phyloP scores from a whole-genome alignment of 176 grass and related monocot genomes.

The Thinopyrum elongatum region DNA sequence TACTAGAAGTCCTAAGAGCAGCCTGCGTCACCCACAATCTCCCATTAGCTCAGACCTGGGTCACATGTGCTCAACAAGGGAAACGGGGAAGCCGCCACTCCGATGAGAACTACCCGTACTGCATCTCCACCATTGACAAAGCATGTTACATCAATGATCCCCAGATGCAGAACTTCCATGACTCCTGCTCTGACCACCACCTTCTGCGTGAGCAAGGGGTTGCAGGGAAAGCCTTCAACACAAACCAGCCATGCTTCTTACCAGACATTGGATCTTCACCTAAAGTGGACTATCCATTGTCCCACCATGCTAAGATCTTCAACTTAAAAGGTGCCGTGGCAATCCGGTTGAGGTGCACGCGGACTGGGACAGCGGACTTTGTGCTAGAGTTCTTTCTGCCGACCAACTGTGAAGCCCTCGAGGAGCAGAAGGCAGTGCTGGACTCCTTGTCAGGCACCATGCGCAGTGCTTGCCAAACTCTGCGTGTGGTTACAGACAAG shows the following conservation, averaged over 20 bases:
- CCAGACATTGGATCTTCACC: constrained; percentile 65
- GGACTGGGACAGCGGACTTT: constrained; percentile 65
- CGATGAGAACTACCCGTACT: constrained; percentile 76
- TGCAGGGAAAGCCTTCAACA: constrained; percentile 74
- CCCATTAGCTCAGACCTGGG: constrained; percentile 94
- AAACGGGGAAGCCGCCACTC: constrained; percentile 86
- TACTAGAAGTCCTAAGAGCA: constrained; percentile 68
- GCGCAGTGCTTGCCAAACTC: constrained; percentile 66
- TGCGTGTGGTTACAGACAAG: constrained; percentile 68
- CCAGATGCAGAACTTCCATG: constrained; percentile 60
- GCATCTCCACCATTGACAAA: constrained; percentile 71
- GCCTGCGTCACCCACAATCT: constrained; percentile 72
- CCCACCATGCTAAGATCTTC: constrained; percentile 92
- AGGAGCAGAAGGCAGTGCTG: constrained; percentile 81
- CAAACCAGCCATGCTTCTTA: constrained; percentile 79
- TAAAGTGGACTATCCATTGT: constrained; percentile 75
- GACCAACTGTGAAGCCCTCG: constrained; percentile 43
- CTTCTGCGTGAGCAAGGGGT: constrained; percentile 71
- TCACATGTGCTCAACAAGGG: constrained; percentile 76
- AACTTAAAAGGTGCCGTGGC: constrained; percentile 84
- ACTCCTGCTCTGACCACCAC: constrained; percentile 93
- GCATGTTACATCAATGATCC: constrained; percentile 74
- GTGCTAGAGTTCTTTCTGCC: constrained; percentile 96
- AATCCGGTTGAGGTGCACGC: constrained; percentile 70
- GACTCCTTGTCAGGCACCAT: constrained; percentile 77